Base-by-base conservation (phyloP, 352 stramenopile species). In the Thraustotheca clavata region DNA sequence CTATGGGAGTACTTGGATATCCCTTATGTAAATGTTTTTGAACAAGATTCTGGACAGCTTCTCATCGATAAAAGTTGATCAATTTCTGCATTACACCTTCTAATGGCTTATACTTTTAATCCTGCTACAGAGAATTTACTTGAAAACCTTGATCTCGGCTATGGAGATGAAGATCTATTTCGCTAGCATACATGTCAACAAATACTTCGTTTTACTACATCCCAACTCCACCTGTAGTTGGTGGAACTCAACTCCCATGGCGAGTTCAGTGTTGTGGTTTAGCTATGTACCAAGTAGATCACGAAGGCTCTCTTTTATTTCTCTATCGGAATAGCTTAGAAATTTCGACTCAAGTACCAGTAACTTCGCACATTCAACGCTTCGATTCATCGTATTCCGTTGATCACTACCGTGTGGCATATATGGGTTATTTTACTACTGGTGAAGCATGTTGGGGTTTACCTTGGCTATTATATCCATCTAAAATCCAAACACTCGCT, bases 11-110 rank as follows among this genome's bases (percentile, higher is more conserved):
- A 41, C 22, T 55, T 63, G 8, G 38, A 61, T 43, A 2, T 63
- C 14, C 3, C 36, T 11, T 63, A 40, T 34, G 9, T 11, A 2
- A 43, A 55, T 3, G 34, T 34, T 26, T 63, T 60, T 34, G 55
- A 63, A 26, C 55, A 63, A 63, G 55, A 63, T 26, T 60, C 36
- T 27, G 55, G 55, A 18, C 55, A 63, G 26, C n/a, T 60, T 2
- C 32, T 60, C 7, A 1, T 60, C 1, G 20, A 60, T n/a, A 29
- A 35, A 9, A 16, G 9, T 2, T 12, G 9, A 6, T 47, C 32
- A 3, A 2, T 20, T 26, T n/a, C 2, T 1, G 55, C 55, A 11
- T 27, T 63, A 43, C 20, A 59, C 3, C 3, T 3, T 3, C 55
- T 63, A 14, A 59, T 59, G 38, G 22, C 31, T 8, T 55, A 27